A percentile compares a stretch with the other conserved stretches of the same genome.
Evolutionary conservation across 192 early-diverging fungal genomes (phyloP).

Genomic region (Coemansia javaensis): DNA sequence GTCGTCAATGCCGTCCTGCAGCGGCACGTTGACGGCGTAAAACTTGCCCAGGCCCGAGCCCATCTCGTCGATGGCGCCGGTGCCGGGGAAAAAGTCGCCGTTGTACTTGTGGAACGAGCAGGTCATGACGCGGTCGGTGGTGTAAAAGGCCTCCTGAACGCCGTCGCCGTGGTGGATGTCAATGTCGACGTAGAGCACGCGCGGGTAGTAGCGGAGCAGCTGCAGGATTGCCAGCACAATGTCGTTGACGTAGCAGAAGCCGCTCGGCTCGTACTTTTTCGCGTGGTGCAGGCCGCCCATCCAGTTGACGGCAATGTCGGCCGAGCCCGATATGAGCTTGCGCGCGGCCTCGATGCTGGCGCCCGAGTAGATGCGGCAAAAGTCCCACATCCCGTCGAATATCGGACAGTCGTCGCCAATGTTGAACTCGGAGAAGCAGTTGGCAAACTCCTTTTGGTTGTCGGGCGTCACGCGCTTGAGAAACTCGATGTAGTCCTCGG

Average conservation of each 20-base stretch:
- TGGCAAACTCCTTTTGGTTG: constrained; percentile 56
- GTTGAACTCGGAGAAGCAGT: constrained; percentile 70
- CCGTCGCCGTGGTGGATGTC: constrained; percentile 94
- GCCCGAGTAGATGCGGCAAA: constrained; percentile 86
- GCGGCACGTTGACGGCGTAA: constrained; percentile 91
- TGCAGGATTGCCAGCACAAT: constrained; percentile 82
- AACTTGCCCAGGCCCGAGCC: constrained; percentile 85
- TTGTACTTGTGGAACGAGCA: constrained; percentile 93
- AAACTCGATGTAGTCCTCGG: constrained; percentile 95
- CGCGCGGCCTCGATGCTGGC: constrained; percentile 88
- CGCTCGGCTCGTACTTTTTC: constrained; percentile 80
- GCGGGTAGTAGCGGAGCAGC: constrained; percentile 66
- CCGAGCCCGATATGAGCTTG: constrained; percentile 70
- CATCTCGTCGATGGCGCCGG: constrained; percentile 84
- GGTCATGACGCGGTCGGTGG: constrained; percentile 92
- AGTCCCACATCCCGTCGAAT: constrained; percentile 96
- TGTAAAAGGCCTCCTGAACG: constrained; percentile 92
- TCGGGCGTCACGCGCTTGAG: constrained; percentile 78
- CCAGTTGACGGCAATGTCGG: constrained; percentile 94
- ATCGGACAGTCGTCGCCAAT: constrained; percentile 98
- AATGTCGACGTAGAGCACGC: constrained; percentile 92
- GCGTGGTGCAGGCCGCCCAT: constrained; percentile 84
- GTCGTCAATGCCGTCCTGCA: constrained; percentile 95
- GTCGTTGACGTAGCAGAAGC: constrained; percentile 95
- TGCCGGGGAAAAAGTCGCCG: constrained; percentile 94